A percentile compares a stretch with the other conserved stretches of the same genome.
Conservation (phyloP, 1,139 yeast species). For the Suhomyces ambrosiae region DNA sequence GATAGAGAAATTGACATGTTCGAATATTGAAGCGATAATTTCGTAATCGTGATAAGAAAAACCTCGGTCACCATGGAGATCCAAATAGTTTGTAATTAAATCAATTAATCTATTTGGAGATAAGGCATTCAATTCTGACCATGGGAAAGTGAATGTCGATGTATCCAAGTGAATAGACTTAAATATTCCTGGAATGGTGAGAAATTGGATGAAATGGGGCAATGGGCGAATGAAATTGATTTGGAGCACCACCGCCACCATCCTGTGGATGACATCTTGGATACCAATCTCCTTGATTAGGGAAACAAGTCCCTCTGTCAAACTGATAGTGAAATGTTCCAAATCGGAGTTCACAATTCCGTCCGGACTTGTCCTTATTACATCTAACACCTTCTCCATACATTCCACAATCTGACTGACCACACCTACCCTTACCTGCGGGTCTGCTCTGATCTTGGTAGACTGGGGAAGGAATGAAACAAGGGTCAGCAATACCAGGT, state of each 20-base stretch:
- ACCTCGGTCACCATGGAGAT: constrained; percentile 21
- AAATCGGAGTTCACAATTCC: neutral
- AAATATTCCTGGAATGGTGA: constrained; percentile 18
- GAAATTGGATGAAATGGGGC: constrained; percentile 21
- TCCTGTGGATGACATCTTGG: neutral
- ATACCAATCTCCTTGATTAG: neutral
- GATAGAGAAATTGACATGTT: constrained; percentile 25
- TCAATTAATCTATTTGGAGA: constrained; percentile 4
- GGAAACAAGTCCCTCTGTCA: constrained; percentile 4
- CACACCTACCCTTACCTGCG: neutral
- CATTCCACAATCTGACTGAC: neutral
- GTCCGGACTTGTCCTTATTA: neutral
- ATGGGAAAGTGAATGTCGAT: neutral
- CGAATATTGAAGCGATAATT: constrained; percentile 26
- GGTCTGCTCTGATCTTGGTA: neutral
- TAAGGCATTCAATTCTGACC: constrained; percentile 1
- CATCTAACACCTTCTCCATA: constrained; percentile 4
- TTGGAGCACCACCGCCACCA: constrained; percentile 20
- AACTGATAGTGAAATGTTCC: neutral
- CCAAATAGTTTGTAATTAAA: constrained; percentile 24
- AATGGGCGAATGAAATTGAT: constrained; percentile 24
- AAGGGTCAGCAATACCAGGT: neutral
- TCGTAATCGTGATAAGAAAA: constrained; percentile 24
- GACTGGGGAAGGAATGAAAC: neutral
- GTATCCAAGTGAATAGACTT: constrained; percentile 1